Evolutionary conservation across 176 grass and related monocot species (phyloP), one percentile per base, ranked within the genome.

Genomic region (Elymus sibiricus): DNA sequence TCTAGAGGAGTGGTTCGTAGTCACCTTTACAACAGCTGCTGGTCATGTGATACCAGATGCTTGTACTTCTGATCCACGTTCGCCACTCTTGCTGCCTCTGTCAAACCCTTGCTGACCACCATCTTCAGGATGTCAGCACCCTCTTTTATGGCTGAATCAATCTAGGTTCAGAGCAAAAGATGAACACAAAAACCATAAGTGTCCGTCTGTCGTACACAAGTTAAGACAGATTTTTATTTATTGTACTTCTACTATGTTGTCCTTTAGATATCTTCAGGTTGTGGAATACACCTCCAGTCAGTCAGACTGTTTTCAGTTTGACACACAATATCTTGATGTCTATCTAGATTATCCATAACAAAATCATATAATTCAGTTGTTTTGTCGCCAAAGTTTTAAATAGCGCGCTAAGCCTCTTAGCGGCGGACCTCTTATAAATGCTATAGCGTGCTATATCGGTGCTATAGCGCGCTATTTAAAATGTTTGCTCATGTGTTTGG

Each of bases 51-150:
- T 82, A 79, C 87, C 66, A 98, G 84, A 88, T 95, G 96, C 58
- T 98, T 98, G 69, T 95, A 98, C 56, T 95, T 95, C 86, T 95
- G 96, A 74, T 95, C 81, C 7, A 78, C 76, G 83, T 98, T 94
- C 49, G 84, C 81, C 37, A 88, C 81, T 74, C 74, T 94, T 4
- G 84, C 91, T 0, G 87, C 81, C 42, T 94, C 91, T 70, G 84
- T 77, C 79, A 98, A 88, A 86, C 93, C 96, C 27, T 89, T 92
- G n/a, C 58, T 78, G 44, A 72, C 83, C 79, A 98, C 87, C 60
- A 84, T 82, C 93, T 89, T 95, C 43, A 98, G 79, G 67, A 98
- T 87, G 17, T 89, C 75, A 1, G 80, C 78, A 31, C 96, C 93
- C 88, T 98, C 96, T 68, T 92, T 83, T 79, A 95, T 34, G 73